Base-by-base conservation (phyloP, 331 rosid species). In the Saraca asoca region DNA sequence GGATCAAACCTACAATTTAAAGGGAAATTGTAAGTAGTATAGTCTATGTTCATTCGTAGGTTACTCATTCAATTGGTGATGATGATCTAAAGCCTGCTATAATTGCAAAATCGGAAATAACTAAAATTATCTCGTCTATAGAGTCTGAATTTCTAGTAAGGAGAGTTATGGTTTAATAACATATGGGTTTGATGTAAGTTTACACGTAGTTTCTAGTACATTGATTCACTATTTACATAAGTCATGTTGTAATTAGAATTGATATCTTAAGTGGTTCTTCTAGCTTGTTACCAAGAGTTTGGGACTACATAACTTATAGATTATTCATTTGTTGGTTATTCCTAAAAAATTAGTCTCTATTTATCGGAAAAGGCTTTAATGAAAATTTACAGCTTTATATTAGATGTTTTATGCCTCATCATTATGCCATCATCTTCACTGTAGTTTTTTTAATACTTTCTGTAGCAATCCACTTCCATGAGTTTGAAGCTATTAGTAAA, bases 31-130 rank as follows among this genome's bases (percentile, higher is more conserved):
- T n/a, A n/a, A n/a, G n/a, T n/a, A n/a, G n/a, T n/a, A n/a, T n/a
- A n/a, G n/a, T n/a, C n/a, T n/a, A n/a, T n/a, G n/a, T n/a, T n/a
- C n/a, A n/a, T n/a, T 46, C 59, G 76, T 75, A 91, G 97, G 98
- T 93, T 18, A 93, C 98, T 60, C 95, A 96, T 54, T 93, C 98
- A 46, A 87, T 89, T 39, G 98, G 98, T 5, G 98, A 93, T 5
- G 95, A 87, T 52, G 98, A 93, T 74, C 81, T 90, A 55, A 90
- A 90, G 87, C 96, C 98, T 53, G 89, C 91, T 68, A 96, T 93
- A 58, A 93, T 95, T 5, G 98, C 98, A 43, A 95, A 93, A 78
- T 95, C 98, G 8, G 96, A 93, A 80, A 84, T 89, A 56, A 87
- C 82, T 11, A 91, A 90, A 73, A 83, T 66, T 42, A 66, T 70